phyloP scores from a whole-genome alignment of 331 rosid genomes.

The Pyracantha coccinea region DNA sequence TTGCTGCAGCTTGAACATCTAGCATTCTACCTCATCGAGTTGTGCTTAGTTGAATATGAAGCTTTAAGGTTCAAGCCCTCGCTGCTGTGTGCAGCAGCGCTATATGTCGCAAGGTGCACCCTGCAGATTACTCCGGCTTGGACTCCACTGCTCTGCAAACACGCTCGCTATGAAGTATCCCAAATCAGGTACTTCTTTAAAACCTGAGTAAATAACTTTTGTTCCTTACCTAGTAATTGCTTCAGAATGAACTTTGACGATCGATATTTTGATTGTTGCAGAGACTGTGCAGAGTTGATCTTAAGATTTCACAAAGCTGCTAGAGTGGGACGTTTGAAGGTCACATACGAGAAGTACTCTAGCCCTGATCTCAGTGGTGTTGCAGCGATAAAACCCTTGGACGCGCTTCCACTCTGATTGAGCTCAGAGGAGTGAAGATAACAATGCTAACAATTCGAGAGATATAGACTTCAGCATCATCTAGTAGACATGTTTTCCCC shows the following conservation, averaged over 20 bases:
- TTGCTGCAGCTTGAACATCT: constrained; percentile 61
- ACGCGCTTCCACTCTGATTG: constrained; percentile 52
- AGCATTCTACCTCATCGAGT: constrained; percentile 66
- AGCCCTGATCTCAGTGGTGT: constrained; percentile 37
- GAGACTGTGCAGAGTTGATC: constrained; percentile 67
- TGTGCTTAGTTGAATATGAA: constrained; percentile 71
- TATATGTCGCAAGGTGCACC: constrained; percentile 72
- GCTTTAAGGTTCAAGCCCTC: constrained; percentile 72
- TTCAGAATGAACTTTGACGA: background rate
- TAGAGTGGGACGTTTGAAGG: constrained; percentile 41
- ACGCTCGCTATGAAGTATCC: constrained; percentile 54
- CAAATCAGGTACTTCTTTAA: constrained; percentile 45
- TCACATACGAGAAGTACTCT: constrained; percentile 57
- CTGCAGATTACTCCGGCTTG: constrained; percentile 55
- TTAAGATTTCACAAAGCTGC: constrained; percentile 69
- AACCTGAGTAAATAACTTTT: background rate
- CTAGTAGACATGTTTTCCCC: background rate
- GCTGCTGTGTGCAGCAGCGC: constrained; percentile 78
- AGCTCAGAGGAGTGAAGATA: background rate
- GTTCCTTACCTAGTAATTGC: background rate
- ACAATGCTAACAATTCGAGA: background rate
- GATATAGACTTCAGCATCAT: background rate
- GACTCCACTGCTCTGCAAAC: constrained; percentile 70
- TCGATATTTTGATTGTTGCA: background rate
- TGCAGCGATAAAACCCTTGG: constrained; percentile 59